Base-by-base conservation (phyloP, 345 rosid species). In the Stellera chamaejasme region DNA sequence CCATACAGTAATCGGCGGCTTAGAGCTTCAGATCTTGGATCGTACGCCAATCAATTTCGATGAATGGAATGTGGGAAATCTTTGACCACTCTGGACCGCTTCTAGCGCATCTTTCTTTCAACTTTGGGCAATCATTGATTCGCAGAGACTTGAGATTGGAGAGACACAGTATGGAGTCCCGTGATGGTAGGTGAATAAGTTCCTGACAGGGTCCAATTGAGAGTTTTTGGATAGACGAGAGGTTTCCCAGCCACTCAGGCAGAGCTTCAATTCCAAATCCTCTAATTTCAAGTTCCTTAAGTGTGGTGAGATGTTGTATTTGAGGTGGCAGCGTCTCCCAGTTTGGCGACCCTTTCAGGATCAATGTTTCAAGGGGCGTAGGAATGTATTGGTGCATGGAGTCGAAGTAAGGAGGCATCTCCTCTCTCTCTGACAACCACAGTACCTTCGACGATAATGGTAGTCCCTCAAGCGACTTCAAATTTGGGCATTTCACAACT, bases 241-340 rank as follows among this genome's bases (percentile, higher is more conserved):
- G 46, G 15, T 59, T 39, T 32, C 63, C 53, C 43, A 59, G 2
- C 63, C 63, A 59, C 10, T 39, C 16, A 5, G 55, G 55, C 41
- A 27, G 1, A 6, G 55, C 23, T 19, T 19, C 23, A 19, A 19
- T 19, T 19, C 23, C 23, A 19, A 19, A 19, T 19, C 23, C 23
- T 16, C 28, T 12, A 42, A 10, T 27, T 23, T 2, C 6, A n/a
- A 14, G 51, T 50, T 2, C 9, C 12, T 1, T 52, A 52, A 61
- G 58, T n/a, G 27, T 11, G 6, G 65, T 61, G 58, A 52, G 51
- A 16, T 44, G n/a, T n/a, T n/a, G 26, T 13, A 19, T 19, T 19
- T 19, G 23, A 19, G 23, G 23, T 0, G 23, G 23, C 23, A 19
- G 23, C 23, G 23, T 19, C 23, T 19, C 1, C 23, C 23, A 19